Conservation (phyloP, 2,329 filamentous ascomycete species). For the Colletotrichum falcatum region DNA sequence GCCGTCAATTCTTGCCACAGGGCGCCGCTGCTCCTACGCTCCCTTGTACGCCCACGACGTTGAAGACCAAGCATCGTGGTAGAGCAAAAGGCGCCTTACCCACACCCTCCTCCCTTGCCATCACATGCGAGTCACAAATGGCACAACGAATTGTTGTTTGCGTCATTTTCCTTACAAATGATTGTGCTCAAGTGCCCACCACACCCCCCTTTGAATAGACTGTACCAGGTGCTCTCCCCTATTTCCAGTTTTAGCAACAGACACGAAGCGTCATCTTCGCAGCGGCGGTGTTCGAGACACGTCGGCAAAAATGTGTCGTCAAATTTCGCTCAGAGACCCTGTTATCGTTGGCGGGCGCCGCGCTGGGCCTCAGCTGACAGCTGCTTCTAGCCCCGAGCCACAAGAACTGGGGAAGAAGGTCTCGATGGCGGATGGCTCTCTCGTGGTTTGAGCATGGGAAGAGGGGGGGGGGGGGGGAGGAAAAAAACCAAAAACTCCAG, state of each 20-base stretch:
- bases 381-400: neutral
- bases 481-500: neutral
- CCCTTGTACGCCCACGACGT: neutral
- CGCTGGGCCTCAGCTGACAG: neutral
- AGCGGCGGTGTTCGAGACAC: neutral
- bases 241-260: neutral
- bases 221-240: no score
- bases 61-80: neutral
- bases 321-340: neutral
- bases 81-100: neutral
- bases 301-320: neutral
- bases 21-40: neutral
- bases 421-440: neutral
- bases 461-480: neutral
- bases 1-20: neutral
- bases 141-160: neutral
- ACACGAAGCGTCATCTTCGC: neutral
- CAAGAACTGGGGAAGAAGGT: neutral
- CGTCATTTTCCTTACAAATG: neutral
- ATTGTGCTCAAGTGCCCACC: neutral
- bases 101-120: conserved; percentile 6
- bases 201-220: neutral
- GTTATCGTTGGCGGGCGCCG: conserved; percentile 3
- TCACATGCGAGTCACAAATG: conserved; percentile 2
- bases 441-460: neutral